Evolutionary conservation across 2,329 filamentous ascomycete genomes (phyloP), one percentile per base, ranked within the genome.

Genomic region (Moelleriella libera): DNA sequence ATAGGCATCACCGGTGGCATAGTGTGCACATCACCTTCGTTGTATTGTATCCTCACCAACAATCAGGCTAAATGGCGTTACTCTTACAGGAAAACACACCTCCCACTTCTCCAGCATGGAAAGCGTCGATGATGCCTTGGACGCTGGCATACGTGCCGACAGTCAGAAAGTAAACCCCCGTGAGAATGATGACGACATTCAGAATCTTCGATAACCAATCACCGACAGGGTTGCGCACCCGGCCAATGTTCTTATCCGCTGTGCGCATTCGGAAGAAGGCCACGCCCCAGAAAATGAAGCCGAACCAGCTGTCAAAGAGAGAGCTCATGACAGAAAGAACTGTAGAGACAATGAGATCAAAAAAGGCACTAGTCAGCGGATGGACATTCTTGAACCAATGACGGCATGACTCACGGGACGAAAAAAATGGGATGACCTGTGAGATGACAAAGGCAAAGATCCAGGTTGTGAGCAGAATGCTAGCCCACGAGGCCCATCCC

Each of bases 251-350:
- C 2, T 72, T 59, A 6, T 86, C 82, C 1, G 76, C 82, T 21
- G 68, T 68, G 44, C 84, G 74, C 83, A 90, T 86, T 48, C 83
- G 76, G 58, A 88, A 76, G 59, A 87, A 90, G 1, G 85, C 85
- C 1, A 87, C 75, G 10, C 83, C 85, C 85, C 85, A 96, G 71
- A 95, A 96, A 59, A 95, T 94, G 71, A 95, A 96, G 29, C 89
- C 89, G 57, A 90, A 90, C 73, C 88, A 90, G 47, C 85, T 90
- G 66, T 95, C 88, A 60, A 95, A 95, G 1, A 95, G 75, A 4
- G 87, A 87, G n/a, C 81, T 85, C 82, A 88, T 85, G 51, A 88
- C 70, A 5, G 80, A 81, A n/a, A 80, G 64, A 2, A 82, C 73
- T 51, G 31, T 21, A 21, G 21, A 21, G 6, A 21, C 3, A 11